phyloP scores from a whole-genome alignment of 73 alveolate species.

The Paramecium sonneborni region DNA sequence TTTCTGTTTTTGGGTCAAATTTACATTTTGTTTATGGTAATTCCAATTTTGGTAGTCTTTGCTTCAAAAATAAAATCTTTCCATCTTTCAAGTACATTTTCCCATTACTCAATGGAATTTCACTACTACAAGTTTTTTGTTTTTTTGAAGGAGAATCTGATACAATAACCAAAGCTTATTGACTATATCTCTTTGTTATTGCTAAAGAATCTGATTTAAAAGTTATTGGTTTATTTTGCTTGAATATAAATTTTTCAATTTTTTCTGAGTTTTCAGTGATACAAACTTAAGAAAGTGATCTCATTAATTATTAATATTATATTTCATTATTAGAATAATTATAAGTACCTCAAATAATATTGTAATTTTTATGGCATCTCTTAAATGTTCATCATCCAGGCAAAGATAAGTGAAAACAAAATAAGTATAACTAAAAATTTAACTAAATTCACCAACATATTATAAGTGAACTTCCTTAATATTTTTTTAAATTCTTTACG shows the following conservation, averaged over 20 bases:
- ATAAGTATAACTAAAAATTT: neutral
- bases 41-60: neutral
- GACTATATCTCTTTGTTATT: neutral
- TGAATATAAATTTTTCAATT: neutral
- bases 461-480: neutral
- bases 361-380: neutral
- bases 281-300: slow-evolving; percentile 44
- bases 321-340: neutral
- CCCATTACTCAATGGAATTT: slow-evolving; percentile 7
- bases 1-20: neutral
- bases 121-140: slow-evolving; percentile 1
- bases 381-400: neutral
- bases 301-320: neutral
- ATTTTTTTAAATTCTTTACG: neutral
- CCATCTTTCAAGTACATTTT: neutral
- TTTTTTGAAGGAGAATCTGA: neutral
- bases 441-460: neutral
- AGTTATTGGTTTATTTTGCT: neutral
- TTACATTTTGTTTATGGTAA: neutral
- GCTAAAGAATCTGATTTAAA: neutral
- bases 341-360: neutral
- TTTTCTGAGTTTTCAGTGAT: neutral
- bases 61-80: neutral
- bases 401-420: neutral
- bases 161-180: neutral